Evolutionary conservation across 768 basidiomycete genomes (phyloP), one percentile per base, ranked within the genome.

Genomic region (Lactifluus pinguis): DNA sequence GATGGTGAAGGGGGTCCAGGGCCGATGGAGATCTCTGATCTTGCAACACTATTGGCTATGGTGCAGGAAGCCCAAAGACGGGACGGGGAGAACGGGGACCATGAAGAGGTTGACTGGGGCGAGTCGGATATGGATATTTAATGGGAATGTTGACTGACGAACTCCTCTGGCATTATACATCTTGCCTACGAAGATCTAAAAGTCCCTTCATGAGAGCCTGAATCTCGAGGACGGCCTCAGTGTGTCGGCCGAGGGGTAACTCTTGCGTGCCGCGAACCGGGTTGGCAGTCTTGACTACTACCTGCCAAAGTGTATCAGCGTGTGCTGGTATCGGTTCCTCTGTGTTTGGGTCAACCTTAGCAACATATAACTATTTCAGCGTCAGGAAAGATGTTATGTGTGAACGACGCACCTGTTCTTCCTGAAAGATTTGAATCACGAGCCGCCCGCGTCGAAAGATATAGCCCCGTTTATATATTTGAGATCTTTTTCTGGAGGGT

Each of bases 151-250:
- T 9, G 14, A n/a, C 8, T 9, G 14, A n/a, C 8, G 9, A 42
- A 41, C 21, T 38, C 15, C 6, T 15, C 38, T 53, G 17, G 39
- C 48, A 10, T 72, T 69, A 91, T 63, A 83, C 75, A 64, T 91
- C 89, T 67, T 87, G 83, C 66, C 88, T 79, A 61, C 85, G 79
- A 59, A 92, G 76, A 70, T 92, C 90, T 49, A 92, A 74, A 57
- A 91, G 70, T 9, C 90, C 90, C 66, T 91, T 92, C 88, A 93
- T 91, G 49, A 91, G 76, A 14, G 83, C 74, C 68, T 92, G 91
- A 11, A 92, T 83, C 62, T 92, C 86, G 0, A 92, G 79, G 0
- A 92, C 85, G 2, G 85, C 86, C 17, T 90, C 85, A 34, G 89
- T 83, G 9, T 83, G 79, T 15, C 78, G 77, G 57, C 79, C 81